A percentile compares a stretch with the other conserved stretches of the same genome.
These are phyloP conservation scores for Zopfia rhizophila DNA, from an alignment of 2,329 filamentous ascomycete genomes.

Conservation along the genomic window DNA sequence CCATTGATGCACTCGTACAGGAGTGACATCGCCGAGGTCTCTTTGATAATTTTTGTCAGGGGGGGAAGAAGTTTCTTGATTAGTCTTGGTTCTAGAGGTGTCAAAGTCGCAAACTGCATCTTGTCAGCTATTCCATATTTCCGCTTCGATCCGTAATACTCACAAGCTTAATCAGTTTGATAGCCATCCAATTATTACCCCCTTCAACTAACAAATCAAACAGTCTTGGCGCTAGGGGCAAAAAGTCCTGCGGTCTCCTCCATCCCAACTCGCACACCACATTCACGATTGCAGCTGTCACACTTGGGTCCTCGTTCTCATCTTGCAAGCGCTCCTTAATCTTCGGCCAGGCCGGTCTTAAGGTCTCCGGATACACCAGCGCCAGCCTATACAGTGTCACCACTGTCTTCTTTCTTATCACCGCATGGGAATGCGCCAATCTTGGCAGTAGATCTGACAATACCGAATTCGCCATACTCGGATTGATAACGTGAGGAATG, in stretches of 20 bases:
- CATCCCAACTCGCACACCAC: constrained; percentile 96
- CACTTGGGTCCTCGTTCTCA: constrained; percentile 87
- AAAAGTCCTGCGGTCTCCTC: constrained; percentile 91
- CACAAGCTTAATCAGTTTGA: constrained; percentile 97
- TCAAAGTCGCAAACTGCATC: constrained; percentile 87
- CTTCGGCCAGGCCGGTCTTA: constrained; percentile 94
- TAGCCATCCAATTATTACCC: constrained; percentile 99
- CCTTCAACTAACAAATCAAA: constrained; percentile 93
- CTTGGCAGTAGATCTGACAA: constrained; percentile 87
- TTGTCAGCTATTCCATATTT: constrained; percentile 19
- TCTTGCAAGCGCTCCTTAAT: constrained; percentile 95
- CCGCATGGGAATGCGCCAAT: constrained; percentile 83
- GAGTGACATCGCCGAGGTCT: constrained; percentile 96
- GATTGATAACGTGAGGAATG: constrained; percentile 93
- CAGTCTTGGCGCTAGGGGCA: constrained; percentile 87
- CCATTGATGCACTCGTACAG: constrained; percentile 98
- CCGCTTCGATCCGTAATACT: constrained; percentile 39
- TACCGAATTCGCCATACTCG: constrained; percentile 89
- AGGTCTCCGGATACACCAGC: constrained; percentile 93
- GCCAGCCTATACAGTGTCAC: constrained; percentile 94
- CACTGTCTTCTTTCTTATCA: constrained; percentile 93
- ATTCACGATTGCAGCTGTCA: constrained; percentile 95
- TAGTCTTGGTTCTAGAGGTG: constrained; percentile 88
- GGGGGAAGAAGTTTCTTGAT: constrained; percentile 92
- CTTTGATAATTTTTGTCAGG: constrained; percentile 90